Percentiles rank a stretch among this genome's conserved stretches.
Evolutionary conservation across 148 eudicot genomes (phyloP).

Genomic region (Polygonum aviculare): DNA sequence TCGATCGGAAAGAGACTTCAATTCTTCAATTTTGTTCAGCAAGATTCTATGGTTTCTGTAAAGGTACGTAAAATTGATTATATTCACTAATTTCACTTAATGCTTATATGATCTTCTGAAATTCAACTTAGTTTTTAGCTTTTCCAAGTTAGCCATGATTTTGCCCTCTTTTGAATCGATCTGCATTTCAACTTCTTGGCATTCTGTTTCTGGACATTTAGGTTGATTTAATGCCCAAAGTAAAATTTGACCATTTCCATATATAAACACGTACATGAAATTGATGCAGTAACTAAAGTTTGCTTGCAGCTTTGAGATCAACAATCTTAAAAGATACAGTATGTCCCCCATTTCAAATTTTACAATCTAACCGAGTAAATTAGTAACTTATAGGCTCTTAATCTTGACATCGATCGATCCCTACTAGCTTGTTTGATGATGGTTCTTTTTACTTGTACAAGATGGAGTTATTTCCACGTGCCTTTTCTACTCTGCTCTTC

Average conservation of each 20-base stretch:
- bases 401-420: too few relatives aligned
- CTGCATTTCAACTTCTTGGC: neutral
- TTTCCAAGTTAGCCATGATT: neutral
- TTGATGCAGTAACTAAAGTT: too few relatives aligned
- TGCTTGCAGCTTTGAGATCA: too few relatives aligned
- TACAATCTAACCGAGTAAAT: too few relatives aligned
- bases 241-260: too few relatives aligned
- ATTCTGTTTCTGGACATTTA: neutral
- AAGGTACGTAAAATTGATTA: neutral
- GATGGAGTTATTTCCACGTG: conserved; percentile 19
- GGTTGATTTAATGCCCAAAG: neutral
- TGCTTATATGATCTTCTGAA: neutral
- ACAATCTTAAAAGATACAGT: too few relatives aligned
- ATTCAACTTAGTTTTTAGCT: neutral
- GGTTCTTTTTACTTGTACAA: conserved; percentile 12
- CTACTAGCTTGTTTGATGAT: neutral
- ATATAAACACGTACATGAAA: too few relatives aligned
- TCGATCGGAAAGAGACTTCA: too few relatives aligned
- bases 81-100: neutral
- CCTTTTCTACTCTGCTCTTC: conserved; percentile 16
- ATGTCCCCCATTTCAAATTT: too few relatives aligned
- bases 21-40: neutral
- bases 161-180: neutral
- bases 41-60: neutral
- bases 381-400: too few relatives aligned